Evolutionary conservation across 805 yeast genomes (phyloP), one percentile per base, ranked within the genome.

Genomic region (Nakazawaea holstii): DNA sequence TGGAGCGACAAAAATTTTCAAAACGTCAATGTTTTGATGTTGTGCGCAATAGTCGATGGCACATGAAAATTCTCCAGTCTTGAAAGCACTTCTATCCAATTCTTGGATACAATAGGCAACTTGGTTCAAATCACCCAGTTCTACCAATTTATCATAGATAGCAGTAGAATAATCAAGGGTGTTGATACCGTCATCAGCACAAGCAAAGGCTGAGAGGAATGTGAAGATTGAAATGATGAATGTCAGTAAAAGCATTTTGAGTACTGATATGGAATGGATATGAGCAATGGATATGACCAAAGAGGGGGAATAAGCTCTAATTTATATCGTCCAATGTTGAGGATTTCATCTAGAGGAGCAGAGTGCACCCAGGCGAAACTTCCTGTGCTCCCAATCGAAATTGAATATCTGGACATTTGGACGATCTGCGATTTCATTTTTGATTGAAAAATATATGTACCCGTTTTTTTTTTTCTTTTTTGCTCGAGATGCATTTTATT

Each of bases 1-100:
- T 11, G 66, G 65, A 43, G 65, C 70, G 45, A 73, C 74, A 43
- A 66, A 61, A 1, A 70, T 66, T 27, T 66, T 49, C 20, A 70
- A 61, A 1, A 80, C 62, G 14, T 65, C 64, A 9, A 77, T 64
- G 30, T 53, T 40, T 56, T 28, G 51, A 39, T 9, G 45, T 31
- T 39, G 51, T 3, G 58, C 44, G 41, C 74, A 70, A 40, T 66
- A 59, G 4, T 51, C 49, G 10, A 65, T 30, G 0, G 68, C 65
- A 52, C 75, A 70, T 10, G 13, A 13, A 1, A 67, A 66, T 7
- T 64, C 62, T 2, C 59, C 54, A 6, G 64, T 49, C 24, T 51
- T 54, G 11, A 64, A 65, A 6, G 48, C 49, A 3, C 33, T 30
- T 8, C 67, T 45, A 8, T 49, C 44, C 30, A 54, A 46, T 7